Conservation (phyloP, 2,329 filamentous ascomycete species). For the Grosmannia clavigera region DNA sequence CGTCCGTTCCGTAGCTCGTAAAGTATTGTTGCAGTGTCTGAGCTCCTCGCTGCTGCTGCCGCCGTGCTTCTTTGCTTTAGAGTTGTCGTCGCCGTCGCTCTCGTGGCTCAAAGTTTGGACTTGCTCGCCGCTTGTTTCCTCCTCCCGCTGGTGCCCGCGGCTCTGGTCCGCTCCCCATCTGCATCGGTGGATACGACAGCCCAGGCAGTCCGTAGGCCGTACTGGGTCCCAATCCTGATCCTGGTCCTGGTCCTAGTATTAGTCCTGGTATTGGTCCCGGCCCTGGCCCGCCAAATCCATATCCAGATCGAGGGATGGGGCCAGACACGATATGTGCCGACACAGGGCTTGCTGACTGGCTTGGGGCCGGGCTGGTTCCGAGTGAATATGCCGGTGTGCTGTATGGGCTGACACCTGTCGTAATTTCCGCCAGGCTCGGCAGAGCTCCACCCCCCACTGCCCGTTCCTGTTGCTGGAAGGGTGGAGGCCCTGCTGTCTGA, state of each 20-base stretch:
- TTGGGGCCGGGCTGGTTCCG: constrained; percentile 24
- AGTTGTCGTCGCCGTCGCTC: constrained; percentile 33
- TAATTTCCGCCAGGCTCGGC: constrained; percentile 51
- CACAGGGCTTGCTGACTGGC: constrained; percentile 29
- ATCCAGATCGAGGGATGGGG: background rate
- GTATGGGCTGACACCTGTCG: constrained; percentile 50
- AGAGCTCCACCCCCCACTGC: constrained; percentile 28
- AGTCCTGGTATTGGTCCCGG: background rate
- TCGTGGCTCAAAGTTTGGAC: constrained; percentile 31
- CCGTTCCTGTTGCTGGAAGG: constrained; percentile 1
- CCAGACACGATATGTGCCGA: background rate
- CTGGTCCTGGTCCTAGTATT: background rate
- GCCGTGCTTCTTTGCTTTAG: constrained; percentile 14
- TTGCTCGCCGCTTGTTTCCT: constrained; percentile 38
- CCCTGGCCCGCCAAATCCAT: background rate
- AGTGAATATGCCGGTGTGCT: constrained; percentile 42
- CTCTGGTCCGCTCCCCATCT: background rate
- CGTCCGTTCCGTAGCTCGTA: background rate
- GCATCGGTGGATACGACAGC: background rate
- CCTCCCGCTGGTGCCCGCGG: background rate
- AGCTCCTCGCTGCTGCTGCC: constrained; percentile 4
- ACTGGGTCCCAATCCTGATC: background rate
- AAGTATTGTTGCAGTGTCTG: too few relatives aligned
- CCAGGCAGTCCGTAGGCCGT: background rate
- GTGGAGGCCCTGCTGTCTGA: constrained; percentile 20